These are phyloP conservation scores for Candida pseudoglaebosa DNA, from an alignment of 805 yeast species.

Conservation along the genomic window DNA sequence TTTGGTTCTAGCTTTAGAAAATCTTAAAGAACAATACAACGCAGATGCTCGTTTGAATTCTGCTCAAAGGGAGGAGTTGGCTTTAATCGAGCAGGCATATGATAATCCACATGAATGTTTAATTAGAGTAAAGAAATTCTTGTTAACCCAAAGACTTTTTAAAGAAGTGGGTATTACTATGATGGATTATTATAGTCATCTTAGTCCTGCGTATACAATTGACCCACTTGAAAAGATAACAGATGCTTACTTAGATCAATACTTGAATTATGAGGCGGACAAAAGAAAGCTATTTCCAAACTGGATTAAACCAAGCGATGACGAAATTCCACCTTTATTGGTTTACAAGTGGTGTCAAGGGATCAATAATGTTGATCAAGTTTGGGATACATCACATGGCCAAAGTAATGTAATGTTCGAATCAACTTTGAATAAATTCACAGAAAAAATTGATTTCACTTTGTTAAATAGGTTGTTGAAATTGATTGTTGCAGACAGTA, in stretches of 20 bases:
- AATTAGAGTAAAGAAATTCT: conserved; percentile 73
- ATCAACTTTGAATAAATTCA: conserved; percentile 60
- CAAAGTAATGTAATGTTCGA: conserved; percentile 83
- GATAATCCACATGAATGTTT: conserved; percentile 95
- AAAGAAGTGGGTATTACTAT: conserved; percentile 83
- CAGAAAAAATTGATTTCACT: conserved; percentile 87
- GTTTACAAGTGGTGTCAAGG: conserved; percentile 96
- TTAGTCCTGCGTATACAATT: conserved; percentile 80
- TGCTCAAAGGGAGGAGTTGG: conserved; percentile 86
- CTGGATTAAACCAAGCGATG: conserved; percentile 94
- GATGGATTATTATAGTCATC: conserved; percentile 85
- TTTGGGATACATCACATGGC: conserved; percentile 78
- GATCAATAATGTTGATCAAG: conserved; percentile 66
- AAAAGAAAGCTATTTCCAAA: conserved; percentile 83
- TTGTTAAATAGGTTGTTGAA: conserved; percentile 76
- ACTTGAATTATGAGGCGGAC: conserved; percentile 93
- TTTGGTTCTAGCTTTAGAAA: conserved; percentile 83
- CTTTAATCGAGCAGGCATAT: conserved; percentile 91
- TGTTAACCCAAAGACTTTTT: conserved; percentile 86
- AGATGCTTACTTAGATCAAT: conserved; percentile 94
- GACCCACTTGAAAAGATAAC: conserved; percentile 94
- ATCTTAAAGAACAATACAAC: conserved; percentile 71
- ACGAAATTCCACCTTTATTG: conserved; percentile 87
- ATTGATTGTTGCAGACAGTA: conserved; percentile 78
- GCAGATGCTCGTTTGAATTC: conserved; percentile 74